Conservation (phyloP, 2,329 filamentous ascomycete species). For the Phyllosticta citrichinensis region DNA sequence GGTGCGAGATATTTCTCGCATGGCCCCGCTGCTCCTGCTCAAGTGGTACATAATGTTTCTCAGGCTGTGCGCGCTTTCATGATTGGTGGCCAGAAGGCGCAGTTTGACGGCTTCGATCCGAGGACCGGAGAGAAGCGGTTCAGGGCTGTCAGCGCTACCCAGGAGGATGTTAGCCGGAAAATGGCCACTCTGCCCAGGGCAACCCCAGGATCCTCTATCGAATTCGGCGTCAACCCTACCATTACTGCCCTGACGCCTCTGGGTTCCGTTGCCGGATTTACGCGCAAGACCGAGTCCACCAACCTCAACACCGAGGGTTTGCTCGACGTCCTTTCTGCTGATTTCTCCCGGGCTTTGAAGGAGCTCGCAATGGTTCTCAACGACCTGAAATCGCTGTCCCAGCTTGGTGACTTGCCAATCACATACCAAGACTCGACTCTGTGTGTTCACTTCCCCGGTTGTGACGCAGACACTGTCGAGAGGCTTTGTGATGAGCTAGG, state of each 20-base stretch:
- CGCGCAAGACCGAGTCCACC: conserved; percentile 32
- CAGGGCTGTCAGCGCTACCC: conserved; percentile 62
- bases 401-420: conserved; percentile 75
- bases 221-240: conserved; percentile 81
- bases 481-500: conserved; percentile 76
- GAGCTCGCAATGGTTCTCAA: conserved; percentile 70
- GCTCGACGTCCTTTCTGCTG: conserved; percentile 71
- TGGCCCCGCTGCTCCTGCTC: conserved; percentile 70
- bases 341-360: conserved; percentile 79
- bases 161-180: conserved; percentile 61
- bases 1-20: conserved; percentile 85
- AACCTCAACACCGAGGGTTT: conserved; percentile 75
- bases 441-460: conserved; percentile 81
- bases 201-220: conserved; percentile 69
- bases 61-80: conserved; percentile 86
- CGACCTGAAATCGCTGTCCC: conserved; percentile 68
- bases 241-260: conserved; percentile 78
- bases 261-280: conserved; percentile 46
- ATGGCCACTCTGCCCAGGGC: conserved; percentile 49
- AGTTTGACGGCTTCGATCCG: conserved; percentile 68
- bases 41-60: conserved; percentile 92
- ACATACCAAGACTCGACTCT: conserved; percentile 59
- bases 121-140: conserved; percentile 66
- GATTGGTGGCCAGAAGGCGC: conserved; percentile 79
- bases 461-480: conserved; percentile 74